Conservation (phyloP, 2,329 filamentous ascomycete genomes). For the Xylariaceae sp. region DNA sequence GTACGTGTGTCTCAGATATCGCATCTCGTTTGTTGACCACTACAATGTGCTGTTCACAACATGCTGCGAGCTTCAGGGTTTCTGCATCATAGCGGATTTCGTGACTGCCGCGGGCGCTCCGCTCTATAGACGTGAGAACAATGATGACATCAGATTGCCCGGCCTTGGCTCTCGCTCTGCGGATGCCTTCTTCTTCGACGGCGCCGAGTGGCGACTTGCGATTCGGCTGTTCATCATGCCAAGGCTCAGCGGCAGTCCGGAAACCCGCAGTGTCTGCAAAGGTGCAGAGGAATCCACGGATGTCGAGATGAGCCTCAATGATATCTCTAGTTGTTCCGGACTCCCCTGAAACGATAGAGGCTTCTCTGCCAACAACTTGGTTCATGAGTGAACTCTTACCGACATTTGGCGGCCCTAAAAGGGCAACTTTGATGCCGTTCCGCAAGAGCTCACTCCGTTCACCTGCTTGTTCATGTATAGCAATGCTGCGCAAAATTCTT, state of each 20-base stretch:
- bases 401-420: conserved; percentile 88
- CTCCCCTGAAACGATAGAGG: conserved; percentile 90
- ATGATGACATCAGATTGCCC: conserved; percentile 81
- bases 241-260: conserved; percentile 39
- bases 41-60: conserved; percentile 46
- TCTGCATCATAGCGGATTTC: conserved; percentile 51
- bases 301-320: conserved; percentile 84
- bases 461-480: conserved; percentile 69
- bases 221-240: conserved; percentile 9
- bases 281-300: conserved; percentile 86
- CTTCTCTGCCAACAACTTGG: conserved; percentile 81
- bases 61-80: conserved; percentile 48
- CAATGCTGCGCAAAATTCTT: conserved; percentile 58
- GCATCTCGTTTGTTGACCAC: conserved; percentile 62
- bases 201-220: conserved; percentile 52
- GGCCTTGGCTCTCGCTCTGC: conserved; percentile 76
- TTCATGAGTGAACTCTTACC: conserved; percentile 96
- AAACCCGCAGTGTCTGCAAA: conserved; percentile 94
- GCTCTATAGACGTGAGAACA: conserved; percentile 72
- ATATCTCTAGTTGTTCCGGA: conserved; percentile 93
- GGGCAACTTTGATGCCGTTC: conserved; percentile 78
- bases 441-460: conserved; percentile 79
- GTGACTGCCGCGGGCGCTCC: conserved; percentile 14
- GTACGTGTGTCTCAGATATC: conserved; percentile 32
- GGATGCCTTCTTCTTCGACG: conserved; percentile 87